These are phyloP conservation scores for Plasmopara halstedii DNA, from an alignment of 352 stramenopile genomes.

Conservation along the genomic window DNA sequence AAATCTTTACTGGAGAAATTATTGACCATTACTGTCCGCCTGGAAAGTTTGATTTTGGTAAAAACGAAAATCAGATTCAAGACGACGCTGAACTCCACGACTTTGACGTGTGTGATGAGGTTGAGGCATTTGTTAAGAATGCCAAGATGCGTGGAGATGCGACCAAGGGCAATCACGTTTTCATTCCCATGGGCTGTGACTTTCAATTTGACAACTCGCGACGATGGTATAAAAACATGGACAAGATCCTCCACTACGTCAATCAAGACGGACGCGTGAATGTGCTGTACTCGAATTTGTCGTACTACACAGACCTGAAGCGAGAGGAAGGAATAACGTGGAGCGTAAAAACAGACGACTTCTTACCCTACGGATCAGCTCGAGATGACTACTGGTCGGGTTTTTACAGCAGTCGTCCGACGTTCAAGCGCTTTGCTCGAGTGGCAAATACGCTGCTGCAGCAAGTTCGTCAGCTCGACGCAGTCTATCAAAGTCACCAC, in stretches of 20 bases:
- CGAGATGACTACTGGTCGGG: constrained; percentile 93
- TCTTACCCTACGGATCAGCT: constrained; percentile 94
- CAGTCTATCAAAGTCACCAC: constrained; percentile 58
- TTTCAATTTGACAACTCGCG: constrained; percentile 90
- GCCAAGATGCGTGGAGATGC: constrained; percentile 53
- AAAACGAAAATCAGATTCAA: constrained; percentile 74
- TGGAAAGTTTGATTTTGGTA: constrained; percentile 62
- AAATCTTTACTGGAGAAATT: constrained; percentile 86
- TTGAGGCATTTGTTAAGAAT: constrained; percentile 85
- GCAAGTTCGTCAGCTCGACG: constrained; percentile 88
- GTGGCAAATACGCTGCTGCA: constrained; percentile 86
- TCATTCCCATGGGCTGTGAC: constrained; percentile 91
- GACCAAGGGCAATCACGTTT: constrained; percentile 78
- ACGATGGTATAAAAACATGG: constrained; percentile 92
- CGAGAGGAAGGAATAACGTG: constrained; percentile 68
- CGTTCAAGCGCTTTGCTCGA: constrained; percentile 90
- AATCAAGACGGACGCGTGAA: constrained; percentile 89
- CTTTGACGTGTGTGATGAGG: constrained; percentile 79
- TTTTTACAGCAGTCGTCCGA: constrained; percentile 93
- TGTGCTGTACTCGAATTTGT: constrained; percentile 95
- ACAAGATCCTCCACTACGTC: constrained; percentile 94
- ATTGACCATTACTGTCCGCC: constrained; percentile 76
- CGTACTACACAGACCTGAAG: constrained; percentile 94
- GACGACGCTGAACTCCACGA: constrained; percentile 81
- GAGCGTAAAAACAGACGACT: constrained; percentile 93